A percentile compares a stretch with the other conserved stretches of the same genome.
Evolutionary conservation across 83 land plant species (phyloP).

Genomic region (Larix sibirica): DNA sequence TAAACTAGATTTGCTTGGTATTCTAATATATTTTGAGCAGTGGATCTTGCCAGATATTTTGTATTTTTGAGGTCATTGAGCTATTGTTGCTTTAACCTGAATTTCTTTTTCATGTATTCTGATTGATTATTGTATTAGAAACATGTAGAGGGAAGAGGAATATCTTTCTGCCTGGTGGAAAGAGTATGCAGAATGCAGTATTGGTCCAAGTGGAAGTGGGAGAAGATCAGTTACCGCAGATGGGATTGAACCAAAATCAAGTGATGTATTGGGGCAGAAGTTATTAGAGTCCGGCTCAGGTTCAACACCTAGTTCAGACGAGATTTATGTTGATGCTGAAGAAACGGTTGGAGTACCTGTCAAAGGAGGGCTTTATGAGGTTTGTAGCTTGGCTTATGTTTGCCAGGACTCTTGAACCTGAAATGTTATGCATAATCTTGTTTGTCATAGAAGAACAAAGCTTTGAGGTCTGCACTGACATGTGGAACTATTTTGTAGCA

Average conservation of each 20-base stretch:
- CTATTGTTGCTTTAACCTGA: background rate
- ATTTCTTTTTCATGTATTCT: background rate
- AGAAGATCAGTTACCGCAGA: slow-evolving; percentile 21
- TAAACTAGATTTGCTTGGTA: background rate
- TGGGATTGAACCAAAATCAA: slow-evolving; percentile 16
- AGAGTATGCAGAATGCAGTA: slow-evolving; percentile 98
- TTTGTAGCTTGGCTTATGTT: slow-evolving; percentile 16
- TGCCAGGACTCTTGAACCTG: background rate
- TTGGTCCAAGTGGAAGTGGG: no score
- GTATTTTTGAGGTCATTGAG: background rate
- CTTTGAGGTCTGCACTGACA: no score
- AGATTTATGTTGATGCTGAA: slow-evolving; percentile 41
- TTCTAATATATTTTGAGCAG: background rate
- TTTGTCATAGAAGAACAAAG: background rate
- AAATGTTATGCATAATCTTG: background rate
- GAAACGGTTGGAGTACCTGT: slow-evolving; percentile 95
- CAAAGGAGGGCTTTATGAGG: no score
- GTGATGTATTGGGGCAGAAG: background rate
- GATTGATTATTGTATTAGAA: background rate
- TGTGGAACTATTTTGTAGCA: no score
- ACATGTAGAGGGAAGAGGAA: slow-evolving; percentile 86
- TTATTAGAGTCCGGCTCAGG: background rate
- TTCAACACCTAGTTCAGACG: no score
- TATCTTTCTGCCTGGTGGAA: slow-evolving; percentile 90
- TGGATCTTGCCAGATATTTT: background rate